Base-by-base conservation (phyloP, 768 basidiomycete genomes). In the Russula abietina region DNA sequence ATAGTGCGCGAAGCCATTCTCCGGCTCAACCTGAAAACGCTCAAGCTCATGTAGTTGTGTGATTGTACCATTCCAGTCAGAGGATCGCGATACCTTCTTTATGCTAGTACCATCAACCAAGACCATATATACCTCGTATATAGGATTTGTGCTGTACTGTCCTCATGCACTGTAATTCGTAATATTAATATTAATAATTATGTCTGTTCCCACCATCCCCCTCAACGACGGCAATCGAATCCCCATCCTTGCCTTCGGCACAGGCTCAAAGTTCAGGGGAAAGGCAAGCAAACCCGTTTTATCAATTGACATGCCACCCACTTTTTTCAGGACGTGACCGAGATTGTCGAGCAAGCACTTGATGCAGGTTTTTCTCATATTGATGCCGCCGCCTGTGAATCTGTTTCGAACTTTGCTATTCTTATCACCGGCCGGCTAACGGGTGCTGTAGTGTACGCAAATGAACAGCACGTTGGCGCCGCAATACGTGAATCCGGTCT, bases 161-260 rank as follows among this genome's bases (percentile, higher is more conserved):
- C 28, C 17, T 46, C 45, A 28, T 41, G 19, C 48, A 50, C 46
- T 4, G 30, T 52, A 58, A 38, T 30, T 36, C 16, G 39, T 16
- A 32, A 41, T 10, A 24, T 46, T 32, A 48, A n/a, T 46, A 26
- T n/a, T 19, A n/a, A 14, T 33, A 26, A 39, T 24, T 4, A 76
- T 33, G 75, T 72, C 75, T 9, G 73, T 76, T 53, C 72, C 66
- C 5, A 71, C 65, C 0, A 68, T 74, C 33, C 69, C 59, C 45
- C 71, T 78, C 28, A 76, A 76, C 59, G 75, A 77, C 57, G 77
- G 77, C 57, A 72, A 68, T 51, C 22, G 86, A 83, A 81, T 88
- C 50, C 86, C 86, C 14, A 71, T 73, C 19, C 81, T 88, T 59
- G 86, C 84, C 0, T 87, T 80, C 71, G 86, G 86, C 1, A 81